Conservation (phyloP, 1,284 basidiomycete genomes). For the Pholiota adiposa region DNA sequence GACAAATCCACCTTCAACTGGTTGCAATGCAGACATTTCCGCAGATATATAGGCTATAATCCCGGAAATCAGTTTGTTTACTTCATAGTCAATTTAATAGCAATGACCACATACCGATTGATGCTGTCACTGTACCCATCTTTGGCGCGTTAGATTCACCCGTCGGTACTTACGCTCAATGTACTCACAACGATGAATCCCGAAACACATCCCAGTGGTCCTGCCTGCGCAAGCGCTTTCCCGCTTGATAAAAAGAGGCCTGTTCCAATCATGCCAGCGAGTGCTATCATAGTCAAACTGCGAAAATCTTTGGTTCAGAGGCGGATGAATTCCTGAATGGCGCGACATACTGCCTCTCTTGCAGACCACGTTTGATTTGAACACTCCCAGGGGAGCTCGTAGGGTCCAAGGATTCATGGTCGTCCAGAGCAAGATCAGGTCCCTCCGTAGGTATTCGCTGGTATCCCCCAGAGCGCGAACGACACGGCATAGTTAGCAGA, state of each 20-base stretch:
- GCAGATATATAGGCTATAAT: conserved; percentile 28
- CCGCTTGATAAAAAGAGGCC: conserved; percentile 34
- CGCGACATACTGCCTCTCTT: conserved; percentile 30
- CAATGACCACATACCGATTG: conserved; percentile 23
- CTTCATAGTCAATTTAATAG: background rate
- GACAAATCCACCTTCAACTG: conserved; percentile 31
- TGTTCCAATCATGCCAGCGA: conserved; percentile 36
- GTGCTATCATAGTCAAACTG: conserved; percentile 34
- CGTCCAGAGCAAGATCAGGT: background rate
- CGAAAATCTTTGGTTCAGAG: background rate
- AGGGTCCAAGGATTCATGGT: background rate
- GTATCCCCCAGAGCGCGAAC: conserved; percentile 11
- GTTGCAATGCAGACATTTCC: conserved; percentile 34
- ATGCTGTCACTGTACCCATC: conserved; percentile 34
- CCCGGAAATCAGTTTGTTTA: background rate
- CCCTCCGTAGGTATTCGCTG: conserved; percentile 20
- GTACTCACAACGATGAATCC: conserved; percentile 27
- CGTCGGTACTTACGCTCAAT: background rate
- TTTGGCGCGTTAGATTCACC: conserved; percentile 4
- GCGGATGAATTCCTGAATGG: background rate
- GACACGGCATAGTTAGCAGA: background rate
- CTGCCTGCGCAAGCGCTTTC: conserved; percentile 30
- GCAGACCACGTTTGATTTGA: conserved; percentile 24
- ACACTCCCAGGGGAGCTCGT: conserved; percentile 13
- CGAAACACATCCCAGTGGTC: conserved; percentile 30